Evolutionary conservation across 2,329 filamentous ascomycete genomes (phyloP), one percentile per base, ranked within the genome.

Genomic region (Colletotrichum caudatum): DNA sequence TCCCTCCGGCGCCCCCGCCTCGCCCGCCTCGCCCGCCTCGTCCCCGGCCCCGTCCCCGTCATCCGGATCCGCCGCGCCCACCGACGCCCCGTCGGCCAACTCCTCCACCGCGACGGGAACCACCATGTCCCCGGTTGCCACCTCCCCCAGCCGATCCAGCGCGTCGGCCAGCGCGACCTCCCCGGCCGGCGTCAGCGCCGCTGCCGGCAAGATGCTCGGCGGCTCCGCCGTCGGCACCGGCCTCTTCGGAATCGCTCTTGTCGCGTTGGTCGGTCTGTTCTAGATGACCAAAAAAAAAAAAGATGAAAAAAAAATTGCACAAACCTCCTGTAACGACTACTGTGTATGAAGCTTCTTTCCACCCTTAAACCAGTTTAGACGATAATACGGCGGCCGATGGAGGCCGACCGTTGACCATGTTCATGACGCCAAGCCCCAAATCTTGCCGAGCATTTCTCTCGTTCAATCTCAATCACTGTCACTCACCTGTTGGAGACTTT

Each of bases 211-310:
- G 20, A 37, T 58, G 37, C 16, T 46, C 23, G 44, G 46, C 18
- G 48, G 54, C 20, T 44, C 69, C 11, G 53, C 65, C 39, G 37
- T 67, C 33, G 54, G 69, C 65, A 64, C 59, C 23, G 69, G 64
- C 2, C 18, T 69, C n/a, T 50, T 72, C 20, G 69, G 69, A 16
- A 53, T 66, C 59, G 54, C 59, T n/a, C 46, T 72, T 0, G 48
- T 64, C 14, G 69, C 69, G 20, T 46, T 72, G 46, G 60, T 41
- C 56, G 69, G 65, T 26, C 69, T 72, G 59, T 64, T 72, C 35
- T 71, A 59, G 41, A 57, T 9, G 58, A 39, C 9, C 12, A 29
- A 29, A 3, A 29, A 3, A 3, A 29, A 29, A 3, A 29, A 29
- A 2, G 3, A 29, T 4, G 5, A 29, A 20, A 11, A 44, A 41